Evolutionary conservation across 768 basidiomycete species (phyloP).

Genomic region (Inosperma sp.): DNA sequence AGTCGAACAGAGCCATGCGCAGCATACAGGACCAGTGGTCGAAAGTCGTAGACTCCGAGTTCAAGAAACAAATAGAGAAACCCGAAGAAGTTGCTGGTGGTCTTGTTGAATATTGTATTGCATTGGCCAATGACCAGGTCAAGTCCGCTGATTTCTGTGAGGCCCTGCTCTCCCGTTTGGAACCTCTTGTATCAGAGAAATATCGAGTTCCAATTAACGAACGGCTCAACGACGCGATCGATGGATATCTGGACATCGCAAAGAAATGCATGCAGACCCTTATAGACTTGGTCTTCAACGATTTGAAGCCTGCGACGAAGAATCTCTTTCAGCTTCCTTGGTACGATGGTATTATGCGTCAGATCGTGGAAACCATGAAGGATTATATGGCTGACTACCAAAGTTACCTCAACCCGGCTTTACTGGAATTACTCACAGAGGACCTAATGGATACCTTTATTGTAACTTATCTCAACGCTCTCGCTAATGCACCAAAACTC

Average conservation of each 20-base stretch:
- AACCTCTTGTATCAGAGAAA: constrained; percentile 90
- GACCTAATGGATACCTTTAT: constrained; percentile 90
- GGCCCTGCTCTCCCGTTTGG: constrained; percentile 76
- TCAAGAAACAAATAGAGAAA: constrained; percentile 82
- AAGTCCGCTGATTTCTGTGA: constrained; percentile 94
- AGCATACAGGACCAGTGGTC: constrained; percentile 85
- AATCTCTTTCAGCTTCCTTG: constrained; percentile 77
- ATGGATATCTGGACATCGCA: constrained; percentile 96
- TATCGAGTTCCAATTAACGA: constrained; percentile 81
- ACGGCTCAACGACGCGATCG: constrained; percentile 91
- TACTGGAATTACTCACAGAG: constrained; percentile 89
- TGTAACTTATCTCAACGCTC: constrained; percentile 82
- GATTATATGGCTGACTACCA: constrained; percentile 98
- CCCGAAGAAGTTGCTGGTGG: constrained; percentile 85
- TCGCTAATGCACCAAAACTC: constrained; percentile 80
- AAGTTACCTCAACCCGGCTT: constrained; percentile 80
- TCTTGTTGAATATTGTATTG: constrained; percentile 92
- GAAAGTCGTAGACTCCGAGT: constrained; percentile 75
- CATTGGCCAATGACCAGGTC: constrained; percentile 96
- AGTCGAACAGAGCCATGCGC: constrained; percentile 86
- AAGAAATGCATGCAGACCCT: constrained; percentile 95
- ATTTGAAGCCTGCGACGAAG: constrained; percentile 83
- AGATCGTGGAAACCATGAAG: constrained; percentile 91
- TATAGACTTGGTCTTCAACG: constrained; percentile 93
- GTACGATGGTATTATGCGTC: constrained; percentile 87